phyloP scores from a whole-genome alignment of 371 early-diverging fungal species.

The Mortierella sp. region DNA sequence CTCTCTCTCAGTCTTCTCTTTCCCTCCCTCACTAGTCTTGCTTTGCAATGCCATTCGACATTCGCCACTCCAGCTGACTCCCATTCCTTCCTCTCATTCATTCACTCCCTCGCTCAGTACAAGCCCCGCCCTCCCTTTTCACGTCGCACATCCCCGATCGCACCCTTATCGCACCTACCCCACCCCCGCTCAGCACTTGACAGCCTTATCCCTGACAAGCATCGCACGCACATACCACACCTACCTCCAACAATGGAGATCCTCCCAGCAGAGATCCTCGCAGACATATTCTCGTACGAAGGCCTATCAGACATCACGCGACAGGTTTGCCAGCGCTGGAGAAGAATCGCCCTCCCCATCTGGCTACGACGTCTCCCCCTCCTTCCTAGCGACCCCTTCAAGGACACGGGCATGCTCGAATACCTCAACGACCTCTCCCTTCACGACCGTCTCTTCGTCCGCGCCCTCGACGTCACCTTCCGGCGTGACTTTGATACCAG shows the following conservation, averaged over 20 bases:
- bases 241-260: conserved; percentile 14
- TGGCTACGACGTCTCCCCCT: conserved; percentile 42
- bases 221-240: neutral
- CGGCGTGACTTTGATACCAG: conserved; percentile 37
- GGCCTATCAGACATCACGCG: conserved; percentile 49
- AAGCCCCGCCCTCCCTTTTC: neutral
- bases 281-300: conserved; percentile 40
- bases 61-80: neutral
- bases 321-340: conserved; percentile 44
- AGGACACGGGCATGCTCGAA: conserved; percentile 32
- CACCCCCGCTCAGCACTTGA: neutral
- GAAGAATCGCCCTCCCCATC: conserved; percentile 38
- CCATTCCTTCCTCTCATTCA: neutral
- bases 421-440: conserved; percentile 25
- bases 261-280: conserved; percentile 48
- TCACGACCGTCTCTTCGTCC: conserved; percentile 34
- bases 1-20: neutral
- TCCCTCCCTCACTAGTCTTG: neutral
- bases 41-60: neutral
- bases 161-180: neutral
- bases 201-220: neutral
- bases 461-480: conserved; percentile 41
- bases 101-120: neutral
- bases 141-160: neutral
- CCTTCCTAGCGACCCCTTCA: conserved; percentile 50